Evolutionary conservation across 257 asterid genomes (phyloP), one percentile per base, ranked within the genome.

Genomic region (Solanum dulcamara): DNA sequence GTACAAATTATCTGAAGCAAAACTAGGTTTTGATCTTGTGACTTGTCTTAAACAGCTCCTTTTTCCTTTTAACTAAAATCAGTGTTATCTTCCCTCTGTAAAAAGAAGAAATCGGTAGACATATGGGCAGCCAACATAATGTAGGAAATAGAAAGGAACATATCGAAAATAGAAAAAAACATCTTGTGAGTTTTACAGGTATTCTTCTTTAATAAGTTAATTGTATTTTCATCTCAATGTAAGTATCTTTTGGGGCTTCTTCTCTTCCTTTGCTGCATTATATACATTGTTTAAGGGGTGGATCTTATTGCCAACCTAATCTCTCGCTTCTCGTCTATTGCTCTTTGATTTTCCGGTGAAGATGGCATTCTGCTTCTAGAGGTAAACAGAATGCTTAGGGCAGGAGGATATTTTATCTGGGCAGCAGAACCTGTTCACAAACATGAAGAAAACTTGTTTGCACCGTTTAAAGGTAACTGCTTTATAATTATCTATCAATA

Each of bases 321-420:
- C 24, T 28, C 46, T 40, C 70, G 26, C 42, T 67, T n/a, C 68
- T 85, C 32, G 18, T 79, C 30, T 46, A 77, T 77, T 77, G 62
- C 40, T 28, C 37, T 10, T 80, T 71, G 70, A 80, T 70, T 35
- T 70, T 79, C 51, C 72, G 55, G 68, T 85, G 89, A 86, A 92
- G 97, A 85, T 84, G 97, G 97, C 67, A 84, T 91, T 88, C 87
- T 91, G 86, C 94, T 92, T 81, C 92, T 93, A 22, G 95, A 93
- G 93, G 93, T 90, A 17, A 93, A 93, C 89, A 91, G 95, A 89
- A 71, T 93, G 30, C 92, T 93, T n/a, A 87, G 97, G 85, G 95
- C 89, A 35, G 97, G 97, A 85, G 94, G 94, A 84, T 88, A 85
- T 91, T 93, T 92, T 77, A 87, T 91, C 57, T 88, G 89, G 95